Base-by-base conservation (phyloP, 768 basidiomycete species). In the Rhodotorula kratochvilovae region DNA sequence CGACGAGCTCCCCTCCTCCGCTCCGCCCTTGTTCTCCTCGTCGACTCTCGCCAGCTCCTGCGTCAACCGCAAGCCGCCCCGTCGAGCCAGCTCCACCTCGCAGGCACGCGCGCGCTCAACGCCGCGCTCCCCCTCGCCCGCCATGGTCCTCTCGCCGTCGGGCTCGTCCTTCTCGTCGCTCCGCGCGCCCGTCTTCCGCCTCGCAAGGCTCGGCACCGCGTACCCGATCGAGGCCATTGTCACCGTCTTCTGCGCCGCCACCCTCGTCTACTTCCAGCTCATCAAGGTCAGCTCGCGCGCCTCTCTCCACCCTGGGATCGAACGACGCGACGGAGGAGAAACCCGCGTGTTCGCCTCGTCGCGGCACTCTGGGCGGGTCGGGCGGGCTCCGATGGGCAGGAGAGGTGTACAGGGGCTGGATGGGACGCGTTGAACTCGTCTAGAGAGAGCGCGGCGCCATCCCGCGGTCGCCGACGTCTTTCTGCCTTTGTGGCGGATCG, bases 241-340 rank as follows among this genome's bases (percentile, higher is more conserved):
- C 67, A 86, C 87, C 80, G 89, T 91, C 83, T 91, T 88, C 80
- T 87, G 93, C 77, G 80, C 94, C 70, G 89, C 90, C 31, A 98
- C 96, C 1, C 85, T 98, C 62, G 90, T 91, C 58, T 98, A 98
- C 81, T 96, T 98, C 80, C 92, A 95, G 78, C 85, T 96, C 75
- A 86, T 99, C 70, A 86, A 86, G 66, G 90, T 77, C 88, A 92
- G 73, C 27, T 57, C 72, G 55, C 43, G 62, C 62, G 63, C 66
- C 63, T 65, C 64, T 77, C 43, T 36, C 70, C 27, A 2, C 16
- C n/a, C 15, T 27, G n/a, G 51, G 31, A 27, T 55, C 54, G 54
- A 25, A 35, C 31, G 51, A 33, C 17, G 57, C 55, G 35, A 21
- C 58, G 35, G 39, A 39, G 39, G 39, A 39, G 39, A 39, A 13